Conservation (phyloP, 2,329 filamentous ascomycete species). For the Phaeosphaeriaceae sp. region DNA sequence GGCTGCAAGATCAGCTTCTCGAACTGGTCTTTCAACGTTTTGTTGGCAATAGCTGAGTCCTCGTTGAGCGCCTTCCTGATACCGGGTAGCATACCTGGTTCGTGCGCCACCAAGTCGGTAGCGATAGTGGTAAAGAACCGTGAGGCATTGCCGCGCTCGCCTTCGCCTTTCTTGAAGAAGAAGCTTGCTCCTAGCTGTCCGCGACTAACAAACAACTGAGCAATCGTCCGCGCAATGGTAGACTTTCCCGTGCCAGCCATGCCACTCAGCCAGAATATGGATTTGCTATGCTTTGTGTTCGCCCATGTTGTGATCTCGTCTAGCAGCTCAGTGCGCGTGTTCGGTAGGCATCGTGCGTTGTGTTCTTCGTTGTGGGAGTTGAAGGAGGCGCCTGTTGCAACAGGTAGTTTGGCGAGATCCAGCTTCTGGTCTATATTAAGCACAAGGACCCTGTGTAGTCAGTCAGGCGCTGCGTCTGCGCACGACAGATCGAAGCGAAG, state of each 20-base stretch:
- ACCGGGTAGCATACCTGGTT: conserved; percentile 11
- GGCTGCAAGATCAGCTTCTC: conserved; percentile 13
- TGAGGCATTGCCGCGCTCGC: conserved; percentile 14
- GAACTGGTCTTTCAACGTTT: conserved; percentile 11
- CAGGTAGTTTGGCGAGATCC: conserved; percentile 20
- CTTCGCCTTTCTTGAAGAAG: conserved; percentile 19
- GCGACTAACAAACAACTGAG: conserved; percentile 8
- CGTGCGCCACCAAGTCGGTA: conserved; percentile 10
- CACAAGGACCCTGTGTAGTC: conserved; percentile 5
- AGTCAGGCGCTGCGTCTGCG: conserved; percentile 7
- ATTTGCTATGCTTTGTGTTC: conserved; percentile 12
- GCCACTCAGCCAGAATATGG: conserved; percentile 38
- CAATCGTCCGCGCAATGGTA: conserved; percentile 29
- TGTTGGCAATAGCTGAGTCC: conserved; percentile 8
- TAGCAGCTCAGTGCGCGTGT: conserved; percentile 34
- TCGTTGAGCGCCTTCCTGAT: conserved; percentile 20
- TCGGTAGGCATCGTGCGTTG: conserved; percentile 26
- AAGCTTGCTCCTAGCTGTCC: conserved; percentile 11
- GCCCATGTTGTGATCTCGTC: conserved; percentile 29
- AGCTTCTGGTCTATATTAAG: conserved; percentile 14
- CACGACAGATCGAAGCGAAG: conserved; percentile 23
- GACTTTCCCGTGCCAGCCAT: conserved; percentile 7
- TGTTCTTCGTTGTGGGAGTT: conserved; percentile 20
- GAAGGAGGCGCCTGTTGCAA: conserved; percentile 19
- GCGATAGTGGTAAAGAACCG: conserved; percentile 27